phyloP scores from a whole-genome alignment of 2,329 filamentous ascomycete species.

The Colletotrichum sp. region DNA sequence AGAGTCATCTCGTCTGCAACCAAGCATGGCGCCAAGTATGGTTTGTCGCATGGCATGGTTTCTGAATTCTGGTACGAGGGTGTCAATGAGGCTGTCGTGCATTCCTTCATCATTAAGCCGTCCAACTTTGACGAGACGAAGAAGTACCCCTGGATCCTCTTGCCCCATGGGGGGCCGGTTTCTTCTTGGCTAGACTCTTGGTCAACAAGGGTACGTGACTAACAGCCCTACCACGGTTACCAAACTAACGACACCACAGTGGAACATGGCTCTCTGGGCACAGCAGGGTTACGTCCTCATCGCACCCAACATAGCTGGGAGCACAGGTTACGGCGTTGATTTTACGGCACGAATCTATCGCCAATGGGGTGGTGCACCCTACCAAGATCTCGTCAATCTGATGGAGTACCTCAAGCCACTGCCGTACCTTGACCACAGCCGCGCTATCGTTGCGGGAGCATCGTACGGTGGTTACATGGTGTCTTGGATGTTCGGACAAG shows the following conservation, averaged over 20 bases:
- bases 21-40: slow-evolving; percentile 33
- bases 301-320: slow-evolving; percentile 64
- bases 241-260: slow-evolving; percentile 33
- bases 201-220: slow-evolving; percentile 44
- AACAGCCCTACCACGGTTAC: background rate
- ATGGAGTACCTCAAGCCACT: slow-evolving; percentile 55
- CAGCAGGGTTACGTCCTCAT: slow-evolving; percentile 66
- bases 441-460: slow-evolving; percentile 57
- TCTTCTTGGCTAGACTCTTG: slow-evolving; percentile 58
- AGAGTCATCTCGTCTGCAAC: slow-evolving; percentile 34
- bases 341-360: slow-evolving; percentile 46
- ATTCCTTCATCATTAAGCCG: slow-evolving; percentile 44
- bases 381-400: slow-evolving; percentile 59
- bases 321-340: slow-evolving; percentile 57
- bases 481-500: slow-evolving; percentile 62
- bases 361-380: slow-evolving; percentile 59
- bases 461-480: slow-evolving; percentile 67
- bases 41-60: slow-evolving; percentile 39
- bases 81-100: slow-evolving; percentile 36
- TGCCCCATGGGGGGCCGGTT: slow-evolving; percentile 46
- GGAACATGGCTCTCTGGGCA: slow-evolving; percentile 61
- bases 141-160: slow-evolving; percentile 41
- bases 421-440: slow-evolving; percentile 57
- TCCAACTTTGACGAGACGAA: slow-evolving; percentile 37
- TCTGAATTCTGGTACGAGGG: slow-evolving; percentile 46